Conservation (phyloP, 257 asterid species). For the Solanum neorickii region DNA sequence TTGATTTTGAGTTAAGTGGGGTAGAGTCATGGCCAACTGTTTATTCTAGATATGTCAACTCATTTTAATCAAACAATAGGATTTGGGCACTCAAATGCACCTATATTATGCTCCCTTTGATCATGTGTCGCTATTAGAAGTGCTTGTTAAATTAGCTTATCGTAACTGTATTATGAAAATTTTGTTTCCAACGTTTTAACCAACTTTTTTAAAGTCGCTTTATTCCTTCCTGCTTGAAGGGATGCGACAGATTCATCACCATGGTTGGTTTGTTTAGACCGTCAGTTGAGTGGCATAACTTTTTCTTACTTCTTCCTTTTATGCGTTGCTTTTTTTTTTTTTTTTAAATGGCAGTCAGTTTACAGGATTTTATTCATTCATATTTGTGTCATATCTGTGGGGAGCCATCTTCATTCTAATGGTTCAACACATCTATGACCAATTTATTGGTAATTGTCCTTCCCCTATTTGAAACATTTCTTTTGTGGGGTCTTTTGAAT, state of each 20-base stretch:
- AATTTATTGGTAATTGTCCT: too few species aligned
- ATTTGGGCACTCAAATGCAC: not conserved
- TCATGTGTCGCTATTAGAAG: too few species aligned
- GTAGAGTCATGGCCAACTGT: not conserved
- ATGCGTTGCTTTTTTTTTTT: not conserved
- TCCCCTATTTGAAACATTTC: not conserved
- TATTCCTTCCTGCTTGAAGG: not conserved
- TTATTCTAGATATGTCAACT: not conserved
- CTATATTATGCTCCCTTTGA: not conserved
- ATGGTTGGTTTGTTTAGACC: not conserved
- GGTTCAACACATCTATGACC: too few species aligned
- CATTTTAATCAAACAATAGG: not conserved
- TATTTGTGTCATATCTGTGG: not conserved
- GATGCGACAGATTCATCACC: not conserved
- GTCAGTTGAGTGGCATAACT: not conserved
- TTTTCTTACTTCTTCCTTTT: not conserved
- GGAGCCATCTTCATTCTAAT: not conserved
- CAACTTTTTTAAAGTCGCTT: not conserved
- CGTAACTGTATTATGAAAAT: too few species aligned
- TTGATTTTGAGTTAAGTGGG: not conserved
- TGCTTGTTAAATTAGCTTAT: too few species aligned
- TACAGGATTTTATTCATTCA: not conserved
- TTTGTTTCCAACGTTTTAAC: too few species aligned
- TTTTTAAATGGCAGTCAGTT: too few species aligned
- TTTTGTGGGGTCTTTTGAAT: not conserved